Conservation (phyloP, 352 stramenopile species). For the Thraustochytrium striatum region DNA sequence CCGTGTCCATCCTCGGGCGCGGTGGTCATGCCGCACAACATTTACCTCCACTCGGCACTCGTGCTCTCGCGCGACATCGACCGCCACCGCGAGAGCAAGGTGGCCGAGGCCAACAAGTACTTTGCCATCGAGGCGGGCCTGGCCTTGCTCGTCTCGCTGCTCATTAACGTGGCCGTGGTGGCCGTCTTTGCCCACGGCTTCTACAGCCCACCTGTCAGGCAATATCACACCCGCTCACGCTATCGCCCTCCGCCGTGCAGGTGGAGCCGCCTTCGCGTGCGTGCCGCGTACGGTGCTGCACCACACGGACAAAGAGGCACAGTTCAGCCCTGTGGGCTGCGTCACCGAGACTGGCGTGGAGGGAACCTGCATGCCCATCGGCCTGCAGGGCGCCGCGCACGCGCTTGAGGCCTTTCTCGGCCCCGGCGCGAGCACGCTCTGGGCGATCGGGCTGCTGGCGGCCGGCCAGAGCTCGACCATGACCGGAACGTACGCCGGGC, state of each 20-base stretch:
- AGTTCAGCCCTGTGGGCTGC: constrained; percentile 46
- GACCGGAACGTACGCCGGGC: constrained; percentile 90
- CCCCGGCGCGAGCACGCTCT: constrained; percentile 75
- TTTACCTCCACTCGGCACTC: constrained; percentile 87
- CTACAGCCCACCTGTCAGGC: constrained; percentile 65
- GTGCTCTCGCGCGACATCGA: constrained; percentile 62
- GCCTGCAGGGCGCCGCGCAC: constrained; percentile 71
- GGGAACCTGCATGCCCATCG: constrained; percentile 72
- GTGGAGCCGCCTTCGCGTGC: constrained; percentile 37
- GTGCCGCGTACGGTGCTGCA: background rate
- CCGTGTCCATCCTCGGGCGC: constrained; percentile 83
- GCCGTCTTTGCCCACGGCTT: constrained; percentile 88
- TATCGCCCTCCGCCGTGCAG: background rate
- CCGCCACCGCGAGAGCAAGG: constrained; percentile 55
- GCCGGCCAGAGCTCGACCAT: constrained; percentile 90
- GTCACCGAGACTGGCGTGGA: constrained; percentile 47
- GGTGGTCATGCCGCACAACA: constrained; percentile 94
- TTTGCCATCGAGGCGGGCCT: constrained; percentile 84
- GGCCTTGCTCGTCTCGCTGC: constrained; percentile 84
- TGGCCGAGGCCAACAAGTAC: constrained; percentile 82
- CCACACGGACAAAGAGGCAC: background rate
- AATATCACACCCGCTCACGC: constrained; percentile 52
- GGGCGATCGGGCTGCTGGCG: constrained; percentile 86
- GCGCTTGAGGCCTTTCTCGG: constrained; percentile 75
- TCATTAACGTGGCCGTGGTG: constrained; percentile 90